phyloP scores from a whole-genome alignment of 495 filamentous ascomycete species.

The Hyphodiscus hymeniophilus region DNA sequence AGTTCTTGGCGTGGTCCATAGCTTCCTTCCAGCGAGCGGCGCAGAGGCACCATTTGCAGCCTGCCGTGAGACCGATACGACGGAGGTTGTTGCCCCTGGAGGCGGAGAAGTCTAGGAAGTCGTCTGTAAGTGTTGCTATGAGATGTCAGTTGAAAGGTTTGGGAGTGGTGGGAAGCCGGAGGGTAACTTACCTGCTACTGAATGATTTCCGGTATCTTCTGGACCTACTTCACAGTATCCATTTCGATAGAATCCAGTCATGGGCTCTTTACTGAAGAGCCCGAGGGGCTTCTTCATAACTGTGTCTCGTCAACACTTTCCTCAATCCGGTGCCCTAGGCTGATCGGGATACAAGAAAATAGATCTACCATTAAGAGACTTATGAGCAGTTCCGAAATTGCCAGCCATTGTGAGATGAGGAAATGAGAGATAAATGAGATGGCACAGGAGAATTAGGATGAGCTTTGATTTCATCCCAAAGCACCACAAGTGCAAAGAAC shows the following conservation, averaged over 20 bases:
- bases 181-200: conserved; percentile 31
- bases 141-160: not conserved
- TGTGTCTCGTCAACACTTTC: no score
- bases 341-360: no score
- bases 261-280: conserved; percentile 45
- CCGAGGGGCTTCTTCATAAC: conserved; percentile 50
- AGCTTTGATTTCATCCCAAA: not conserved
- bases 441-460: not conserved
- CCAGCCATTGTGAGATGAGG: not conserved
- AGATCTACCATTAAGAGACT: not conserved
- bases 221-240: conserved; percentile 48
- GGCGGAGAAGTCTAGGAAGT: conserved; percentile 53
- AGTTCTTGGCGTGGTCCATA: conserved; percentile 29
- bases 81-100: conserved; percentile 50
- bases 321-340: no score
- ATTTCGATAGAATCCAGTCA: conserved; percentile 52
- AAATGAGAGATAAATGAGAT: not conserved
- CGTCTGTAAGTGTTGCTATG: conserved; percentile 39
- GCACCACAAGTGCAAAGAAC: not conserved
- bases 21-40: conserved; percentile 45
- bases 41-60: conserved; percentile 55
- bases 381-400: not conserved
- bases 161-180: not conserved
- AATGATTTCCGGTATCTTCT: conserved; percentile 38
- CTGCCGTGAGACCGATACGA: conserved; percentile 39